Evolutionary conservation across 2,329 filamentous ascomycete species (phyloP).

Genomic region (Endothia cerciana): DNA sequence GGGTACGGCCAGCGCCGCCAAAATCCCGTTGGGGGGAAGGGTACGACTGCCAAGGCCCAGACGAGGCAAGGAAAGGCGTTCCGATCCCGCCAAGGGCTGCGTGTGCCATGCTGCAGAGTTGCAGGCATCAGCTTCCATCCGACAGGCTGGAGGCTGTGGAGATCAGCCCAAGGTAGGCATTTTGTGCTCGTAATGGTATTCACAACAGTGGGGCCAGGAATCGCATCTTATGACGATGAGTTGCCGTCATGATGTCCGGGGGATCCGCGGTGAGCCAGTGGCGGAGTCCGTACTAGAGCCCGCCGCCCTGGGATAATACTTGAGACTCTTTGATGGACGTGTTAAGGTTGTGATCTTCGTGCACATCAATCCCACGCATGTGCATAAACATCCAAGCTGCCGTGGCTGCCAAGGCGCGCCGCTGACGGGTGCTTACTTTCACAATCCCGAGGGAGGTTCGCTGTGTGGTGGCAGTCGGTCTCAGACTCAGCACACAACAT

Average conservation of each 20-base stretch:
- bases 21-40: not conserved
- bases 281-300: conserved; percentile 8
- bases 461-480: not conserved
- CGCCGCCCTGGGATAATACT: not conserved
- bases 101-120: not conserved
- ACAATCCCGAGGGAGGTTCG: not conserved
- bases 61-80: not conserved
- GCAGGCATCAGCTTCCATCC: not conserved
- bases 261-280: conserved; percentile 7
- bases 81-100: not conserved
- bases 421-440: not conserved
- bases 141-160: not conserved
- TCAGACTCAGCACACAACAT: not conserved
- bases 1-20: not conserved
- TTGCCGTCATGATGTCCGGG: conserved; percentile 14
- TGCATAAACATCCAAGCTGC: not conserved
- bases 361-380: not conserved
- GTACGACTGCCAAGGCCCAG: no score
- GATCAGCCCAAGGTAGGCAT: not conserved
- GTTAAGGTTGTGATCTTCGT: not conserved
- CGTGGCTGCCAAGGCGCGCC: not conserved
- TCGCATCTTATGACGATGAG: conserved; percentile 5
- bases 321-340: not conserved
- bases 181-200: not conserved
- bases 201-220: not conserved